Conservation (phyloP, 2,329 filamentous ascomycete species). For the Epichloe brachyelytri region DNA sequence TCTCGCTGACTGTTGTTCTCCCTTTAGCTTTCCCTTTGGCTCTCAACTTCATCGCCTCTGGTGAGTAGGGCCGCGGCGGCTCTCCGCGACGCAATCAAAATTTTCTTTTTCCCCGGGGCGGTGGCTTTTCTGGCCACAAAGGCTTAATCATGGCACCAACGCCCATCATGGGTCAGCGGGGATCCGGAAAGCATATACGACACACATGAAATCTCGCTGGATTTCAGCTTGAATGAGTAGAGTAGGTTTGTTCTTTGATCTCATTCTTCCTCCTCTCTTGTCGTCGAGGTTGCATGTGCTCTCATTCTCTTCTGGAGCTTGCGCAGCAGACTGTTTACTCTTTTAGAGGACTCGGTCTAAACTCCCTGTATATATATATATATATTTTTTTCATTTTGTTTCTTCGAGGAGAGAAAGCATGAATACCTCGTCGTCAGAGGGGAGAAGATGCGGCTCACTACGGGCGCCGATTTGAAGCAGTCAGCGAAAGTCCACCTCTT, state of each 20-base stretch:
- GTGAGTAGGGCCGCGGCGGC: conserved; percentile 50
- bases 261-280: conserved; percentile 18
- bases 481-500: conserved; percentile 37
- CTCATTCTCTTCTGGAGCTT: background rate
- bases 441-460: conserved; percentile 59
- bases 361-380: fast-evolving
- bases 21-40: conserved; percentile 60
- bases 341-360: no score
- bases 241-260: conserved; percentile 30
- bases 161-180: background rate
- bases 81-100: background rate
- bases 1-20: conserved; percentile 5
- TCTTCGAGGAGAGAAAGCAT: background rate
- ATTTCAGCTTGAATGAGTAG: conserved; percentile 11
- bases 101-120: background rate
- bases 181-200: background rate
- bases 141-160: no score
- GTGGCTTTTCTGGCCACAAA: background rate
- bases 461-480: conserved; percentile 59
- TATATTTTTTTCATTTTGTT: background rate
- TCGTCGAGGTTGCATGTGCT: background rate
- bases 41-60: conserved; percentile 82
- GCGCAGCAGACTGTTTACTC: background rate
- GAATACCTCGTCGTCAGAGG: conserved; percentile 5
- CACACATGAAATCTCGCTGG: background rate